Conservation (phyloP, 495 filamentous ascomycete species). For the Parathielavia appendiculata region DNA sequence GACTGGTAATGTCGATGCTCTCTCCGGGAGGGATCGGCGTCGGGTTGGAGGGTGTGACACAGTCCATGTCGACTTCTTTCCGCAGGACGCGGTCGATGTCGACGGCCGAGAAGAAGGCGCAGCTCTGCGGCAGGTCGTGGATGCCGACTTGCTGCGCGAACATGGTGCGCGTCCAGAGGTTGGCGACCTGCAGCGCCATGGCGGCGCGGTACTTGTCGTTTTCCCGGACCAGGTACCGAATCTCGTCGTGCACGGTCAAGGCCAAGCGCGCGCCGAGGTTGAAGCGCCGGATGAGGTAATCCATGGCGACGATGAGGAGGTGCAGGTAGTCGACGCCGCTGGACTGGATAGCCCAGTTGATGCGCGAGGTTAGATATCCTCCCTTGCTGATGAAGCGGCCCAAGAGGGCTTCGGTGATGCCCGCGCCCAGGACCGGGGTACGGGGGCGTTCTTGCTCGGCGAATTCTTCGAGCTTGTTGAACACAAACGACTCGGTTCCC, state of each 20-base stretch:
- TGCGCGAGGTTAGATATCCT: constrained; percentile 89
- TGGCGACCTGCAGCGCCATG: constrained; percentile 88
- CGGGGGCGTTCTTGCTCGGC: constrained; percentile 87
- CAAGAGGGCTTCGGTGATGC: constrained; percentile 94
- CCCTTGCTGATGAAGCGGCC: constrained; percentile 80
- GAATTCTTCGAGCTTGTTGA: constrained; percentile 96
- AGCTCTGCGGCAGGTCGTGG: constrained; percentile 85
- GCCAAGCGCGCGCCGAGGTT: constrained; percentile 78
- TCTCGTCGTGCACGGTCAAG: constrained; percentile 97
- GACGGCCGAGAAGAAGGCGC: constrained; percentile 91
- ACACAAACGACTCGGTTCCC: constrained; percentile 94
- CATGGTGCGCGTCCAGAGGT: constrained; percentile 95
- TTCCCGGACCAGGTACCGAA: constrained; percentile 82
- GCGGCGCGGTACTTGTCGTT: constrained; percentile 83
- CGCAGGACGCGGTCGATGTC: constrained; percentile 91
- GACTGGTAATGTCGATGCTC: constrained; percentile 67
- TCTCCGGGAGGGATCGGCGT: constrained; percentile 78
- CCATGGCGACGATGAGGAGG: constrained; percentile 89
- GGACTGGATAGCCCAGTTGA: constrained; percentile 99
- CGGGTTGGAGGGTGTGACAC: constrained; percentile 82
- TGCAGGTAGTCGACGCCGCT: constrained; percentile 97
- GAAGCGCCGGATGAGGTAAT: constrained; percentile 83
- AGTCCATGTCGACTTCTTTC: constrained; percentile 98
- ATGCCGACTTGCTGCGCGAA: constrained; percentile 97
- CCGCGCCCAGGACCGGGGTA: constrained; percentile 90